Percentiles rank a stretch among this genome's conserved stretches.
phyloP scores from a whole-genome alignment of 768 basidiomycete species.

The Tulasnella sp. region DNA sequence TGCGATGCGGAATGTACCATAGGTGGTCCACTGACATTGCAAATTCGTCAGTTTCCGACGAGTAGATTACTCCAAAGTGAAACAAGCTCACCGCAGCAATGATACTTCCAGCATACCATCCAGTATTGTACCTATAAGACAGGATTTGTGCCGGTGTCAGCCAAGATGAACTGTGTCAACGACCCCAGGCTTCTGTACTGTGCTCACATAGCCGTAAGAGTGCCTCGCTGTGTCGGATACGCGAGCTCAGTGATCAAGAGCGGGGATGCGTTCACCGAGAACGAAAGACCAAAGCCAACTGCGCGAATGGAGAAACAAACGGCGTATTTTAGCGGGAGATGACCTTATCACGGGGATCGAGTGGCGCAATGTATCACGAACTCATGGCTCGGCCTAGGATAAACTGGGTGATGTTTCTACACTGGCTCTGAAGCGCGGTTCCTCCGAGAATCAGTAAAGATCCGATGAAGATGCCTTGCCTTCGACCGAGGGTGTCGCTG shows the following conservation, averaged over 20 bases:
- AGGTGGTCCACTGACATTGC: conserved; percentile 32
- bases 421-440: conserved; percentile 43
- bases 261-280: conserved; percentile 41
- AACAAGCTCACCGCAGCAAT: conserved; percentile 21
- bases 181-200: conserved; percentile 66
- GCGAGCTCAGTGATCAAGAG: conserved; percentile 29
- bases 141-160: background rate
- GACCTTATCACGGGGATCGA: too few relatives aligned
- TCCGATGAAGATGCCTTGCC: conserved; percentile 48
- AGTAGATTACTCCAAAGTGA: background rate
- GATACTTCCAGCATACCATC: conserved; percentile 67
- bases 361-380: too few relatives aligned
- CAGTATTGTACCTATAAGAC: conserved; percentile 43
- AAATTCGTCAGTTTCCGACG: background rate
- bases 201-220: conserved; percentile 7
- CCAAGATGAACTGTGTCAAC: conserved; percentile 48
- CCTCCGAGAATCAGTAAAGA: conserved; percentile 54
- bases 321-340: too few relatives aligned
- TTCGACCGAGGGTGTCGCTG: conserved; percentile 53
- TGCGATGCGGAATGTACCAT: conserved; percentile 31
- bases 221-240: conserved; percentile 46
- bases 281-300: conserved; percentile 52
- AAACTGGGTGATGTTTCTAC: conserved; percentile 39
- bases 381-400: conserved; percentile 44
- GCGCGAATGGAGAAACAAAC: too few relatives aligned